Evolutionary conservation across 2,329 filamentous ascomycete genomes (phyloP), one percentile per base, ranked within the genome.

Genomic region (Diatrype stigma): DNA sequence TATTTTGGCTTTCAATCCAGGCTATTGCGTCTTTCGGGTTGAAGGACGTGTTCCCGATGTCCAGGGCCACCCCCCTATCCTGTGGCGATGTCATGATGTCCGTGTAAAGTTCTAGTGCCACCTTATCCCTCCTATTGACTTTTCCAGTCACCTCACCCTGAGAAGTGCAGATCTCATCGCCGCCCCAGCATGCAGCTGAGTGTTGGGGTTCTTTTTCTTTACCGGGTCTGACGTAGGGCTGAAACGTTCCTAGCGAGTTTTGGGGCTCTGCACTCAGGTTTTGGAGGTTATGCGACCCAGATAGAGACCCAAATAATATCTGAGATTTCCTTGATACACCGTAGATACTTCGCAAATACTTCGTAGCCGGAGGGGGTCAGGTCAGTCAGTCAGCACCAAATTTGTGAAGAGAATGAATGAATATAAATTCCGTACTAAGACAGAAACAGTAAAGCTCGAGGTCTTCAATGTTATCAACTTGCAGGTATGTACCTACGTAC

Each of bases 11-110:
- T 49, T 67, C 65, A 46, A 68, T 56, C 63, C 63, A 66, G 21
- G 52, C 50, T 26, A 67, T 60, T 12, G 63, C 63, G 50, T 58
- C 50, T 50, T 64, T 67, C 11, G 65, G 66, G 52, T 68, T 67
- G 54, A 68, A 68, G 28, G 59, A 58, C 1, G 63, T 56, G 40
- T 60, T 52, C 42, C 57, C 49, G 16, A 66, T 50, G 11, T 58
- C 50, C 28, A 61, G 56, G 37, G 63, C 46, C 28, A 28, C 26
- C 11, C 7, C 21, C 5, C 40, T 21, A 19, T 28, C 22, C 22
- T 44, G 11, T 44, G 16, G 40, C 6, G 22, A n/a, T 12, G 23
- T 44, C 40, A 44, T 44, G 10, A 6, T 17, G 16, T 28, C 7
- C 12, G 7, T 8, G 21, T 14, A 44, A n/a, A 12, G 26, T 44